Conservation (phyloP, 139 green algal genomes). For the Marvania coccoides region DNA sequence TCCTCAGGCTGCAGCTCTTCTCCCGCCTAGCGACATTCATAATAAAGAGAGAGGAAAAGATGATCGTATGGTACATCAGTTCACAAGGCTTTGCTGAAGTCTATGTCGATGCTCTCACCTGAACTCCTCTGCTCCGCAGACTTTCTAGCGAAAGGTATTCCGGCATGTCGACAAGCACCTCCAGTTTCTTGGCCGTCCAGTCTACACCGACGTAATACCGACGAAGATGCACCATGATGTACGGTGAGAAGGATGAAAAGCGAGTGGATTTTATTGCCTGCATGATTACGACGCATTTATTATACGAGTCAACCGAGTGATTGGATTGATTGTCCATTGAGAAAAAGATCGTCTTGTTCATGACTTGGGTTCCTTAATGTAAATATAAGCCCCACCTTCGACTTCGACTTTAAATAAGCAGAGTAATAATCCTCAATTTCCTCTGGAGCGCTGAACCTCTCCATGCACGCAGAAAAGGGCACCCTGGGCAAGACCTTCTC, state of each 20-base stretch:
- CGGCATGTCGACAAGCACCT: conserved; percentile 77
- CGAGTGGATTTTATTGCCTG: conserved; percentile 41
- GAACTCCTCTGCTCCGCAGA: conserved; percentile 49
- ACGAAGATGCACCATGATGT: conserved; percentile 77
- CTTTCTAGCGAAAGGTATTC: conserved; percentile 70
- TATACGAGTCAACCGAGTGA: too few species aligned
- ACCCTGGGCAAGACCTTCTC: conserved; percentile 59
- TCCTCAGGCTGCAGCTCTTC: conserved; percentile 77
- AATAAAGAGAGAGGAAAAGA: neutral
- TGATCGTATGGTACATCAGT: neutral
- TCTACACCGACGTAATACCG: conserved; percentile 67
- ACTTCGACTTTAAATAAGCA: conserved; percentile 50
- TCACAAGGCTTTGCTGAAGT: neutral
- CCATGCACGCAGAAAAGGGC: conserved; percentile 80
- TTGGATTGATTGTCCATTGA: too few species aligned
- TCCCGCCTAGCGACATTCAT: conserved; percentile 34
- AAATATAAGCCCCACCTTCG: conserved; percentile 8
- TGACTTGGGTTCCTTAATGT: too few species aligned
- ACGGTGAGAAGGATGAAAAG: conserved; percentile 81
- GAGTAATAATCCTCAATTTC: conserved; percentile 77
- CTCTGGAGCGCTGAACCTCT: conserved; percentile 43
- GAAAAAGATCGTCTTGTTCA: too few species aligned
- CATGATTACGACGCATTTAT: too few species aligned
- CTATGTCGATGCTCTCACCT: too few species aligned
- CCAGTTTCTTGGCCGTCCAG: conserved; percentile 88